Conservation (phyloP, 169 alveolate genomes). For the Babesia sp. region DNA sequence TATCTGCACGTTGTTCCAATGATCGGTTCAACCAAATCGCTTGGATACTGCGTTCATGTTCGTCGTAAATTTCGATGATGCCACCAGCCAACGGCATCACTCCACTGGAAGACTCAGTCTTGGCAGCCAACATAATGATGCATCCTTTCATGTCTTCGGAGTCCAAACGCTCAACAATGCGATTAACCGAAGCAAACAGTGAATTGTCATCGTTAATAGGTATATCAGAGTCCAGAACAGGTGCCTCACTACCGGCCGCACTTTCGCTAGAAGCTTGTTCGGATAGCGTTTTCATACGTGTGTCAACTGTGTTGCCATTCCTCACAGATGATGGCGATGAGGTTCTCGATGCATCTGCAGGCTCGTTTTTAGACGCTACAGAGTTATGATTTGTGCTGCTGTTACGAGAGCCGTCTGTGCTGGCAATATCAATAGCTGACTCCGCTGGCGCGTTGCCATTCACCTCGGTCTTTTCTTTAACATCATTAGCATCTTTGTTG, state of each 20-base stretch:
- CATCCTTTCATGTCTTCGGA: slow-evolving; percentile 57
- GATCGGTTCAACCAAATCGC: slow-evolving; percentile 50
- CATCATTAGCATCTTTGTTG: not conserved
- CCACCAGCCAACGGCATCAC: slow-evolving; percentile 66
- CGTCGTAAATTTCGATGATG: slow-evolving; percentile 53
- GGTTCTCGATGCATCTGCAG: not conserved
- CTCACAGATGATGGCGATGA: not conserved
- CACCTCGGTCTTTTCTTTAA: not conserved
- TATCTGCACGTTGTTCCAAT: slow-evolving; percentile 3
- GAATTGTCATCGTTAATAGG: slow-evolving; percentile 24
- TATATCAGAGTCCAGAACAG: not conserved
- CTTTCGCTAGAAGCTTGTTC: not conserved
- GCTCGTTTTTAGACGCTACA: not conserved
- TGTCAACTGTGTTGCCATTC: not conserved
- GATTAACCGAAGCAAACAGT: slow-evolving; percentile 14
- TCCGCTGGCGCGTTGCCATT: not conserved
- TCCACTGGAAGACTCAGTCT: not conserved
- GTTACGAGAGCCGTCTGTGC: not conserved
- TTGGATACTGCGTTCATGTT: slow-evolving; percentile 60
- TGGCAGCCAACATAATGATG: slow-evolving; percentile 49
- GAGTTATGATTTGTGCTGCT: not conserved
- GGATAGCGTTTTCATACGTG: not conserved
- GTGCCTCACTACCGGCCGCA: not conserved
- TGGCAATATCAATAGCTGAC: not conserved
- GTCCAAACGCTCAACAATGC: slow-evolving; percentile 59